Base-by-base conservation (phyloP, 257 asterid genomes). In the Solanum ossicruentum region DNA sequence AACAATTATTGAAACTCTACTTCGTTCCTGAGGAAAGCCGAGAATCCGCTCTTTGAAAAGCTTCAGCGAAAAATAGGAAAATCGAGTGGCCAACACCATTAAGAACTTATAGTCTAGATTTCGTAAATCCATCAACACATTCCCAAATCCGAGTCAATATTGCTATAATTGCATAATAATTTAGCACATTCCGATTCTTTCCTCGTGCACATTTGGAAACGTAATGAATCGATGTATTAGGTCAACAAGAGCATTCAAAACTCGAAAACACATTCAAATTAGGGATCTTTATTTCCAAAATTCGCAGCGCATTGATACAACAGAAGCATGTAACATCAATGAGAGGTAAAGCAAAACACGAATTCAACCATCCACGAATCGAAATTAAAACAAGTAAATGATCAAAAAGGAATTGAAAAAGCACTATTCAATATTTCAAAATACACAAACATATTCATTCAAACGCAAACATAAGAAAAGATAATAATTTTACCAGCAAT, bases 401-500 rank as follows among this genome's bases (percentile, higher is more conserved):
- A 83, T 73, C 81, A 56, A 52, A 32, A 17, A n/a, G 36, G 43
- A 67, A 67, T 15, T 67, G 6, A 17, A 83, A 67, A 51, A 49
- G 32, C 3, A 75, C 7, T 23, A 75, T 75, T 75, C 61, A 77
- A 86, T 61, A 79, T 52, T 57, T 84, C 5, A 39, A 69, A 65
- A 52, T 36, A 4, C 41, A 28, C 57, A 28, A 71, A 45, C 28
- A 28, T 43, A 23, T n/a, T 83, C 12, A 16, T n/a, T 10, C 6
- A 10, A 47, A 80, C 78, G 83, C 87, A 84, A 67, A 83, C 69
- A 87, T 86, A 12, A 75, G 32, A 41, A n/a, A 72, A 56, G 73
- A 32, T 10, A 66, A 86, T 63, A 58, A 9, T 65, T 49, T 83
- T 90, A 94, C 98, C 91, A 51, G 91, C 90, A 86, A 93, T 86